These are phyloP conservation scores for Penicillium maclennaniae DNA, from an alignment of 495 filamentous ascomycete species.

Conservation along the genomic window DNA sequence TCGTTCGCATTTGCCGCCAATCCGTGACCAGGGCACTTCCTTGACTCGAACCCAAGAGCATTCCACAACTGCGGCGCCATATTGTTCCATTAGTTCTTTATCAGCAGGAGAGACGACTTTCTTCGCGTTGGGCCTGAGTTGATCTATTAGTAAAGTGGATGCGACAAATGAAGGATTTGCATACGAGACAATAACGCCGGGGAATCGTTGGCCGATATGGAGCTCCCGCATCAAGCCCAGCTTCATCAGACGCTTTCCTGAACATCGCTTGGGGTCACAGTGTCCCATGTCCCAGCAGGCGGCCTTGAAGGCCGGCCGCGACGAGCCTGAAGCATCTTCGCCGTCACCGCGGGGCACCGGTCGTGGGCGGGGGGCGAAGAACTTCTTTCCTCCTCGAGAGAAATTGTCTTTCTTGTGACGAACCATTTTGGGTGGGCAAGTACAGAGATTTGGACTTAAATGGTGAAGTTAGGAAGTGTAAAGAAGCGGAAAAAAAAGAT, in stretches of 20 bases:
- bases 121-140: constrained; percentile 78
- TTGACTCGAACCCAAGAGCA: constrained; percentile 91
- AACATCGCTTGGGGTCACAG: constrained; percentile 96
- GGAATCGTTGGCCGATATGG: constrained; percentile 82
- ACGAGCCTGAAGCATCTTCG: constrained; percentile 27
- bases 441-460: background rate
- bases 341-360: constrained; percentile 43
- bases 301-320: constrained; percentile 72
- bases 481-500: constrained; percentile 13
- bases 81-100: constrained; percentile 71
- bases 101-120: constrained; percentile 77
- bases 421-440: constrained; percentile 55
- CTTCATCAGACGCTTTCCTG: constrained; percentile 87
- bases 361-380: constrained; percentile 47
- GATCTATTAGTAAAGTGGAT: constrained; percentile 10
- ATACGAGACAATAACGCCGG: constrained; percentile 84
- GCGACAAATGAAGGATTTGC: constrained; percentile 14
- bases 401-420: constrained; percentile 93
- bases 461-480: background rate
- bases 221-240: constrained; percentile 92
- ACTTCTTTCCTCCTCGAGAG: constrained; percentile 64
- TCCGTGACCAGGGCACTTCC: constrained; percentile 85
- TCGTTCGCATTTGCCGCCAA: constrained; percentile 92
- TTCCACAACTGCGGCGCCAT: constrained; percentile 93
- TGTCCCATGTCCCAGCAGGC: constrained; percentile 98